Conservation (phyloP, 1,284 basidiomycete genomes). For the Ganoderma sinense region DNA sequence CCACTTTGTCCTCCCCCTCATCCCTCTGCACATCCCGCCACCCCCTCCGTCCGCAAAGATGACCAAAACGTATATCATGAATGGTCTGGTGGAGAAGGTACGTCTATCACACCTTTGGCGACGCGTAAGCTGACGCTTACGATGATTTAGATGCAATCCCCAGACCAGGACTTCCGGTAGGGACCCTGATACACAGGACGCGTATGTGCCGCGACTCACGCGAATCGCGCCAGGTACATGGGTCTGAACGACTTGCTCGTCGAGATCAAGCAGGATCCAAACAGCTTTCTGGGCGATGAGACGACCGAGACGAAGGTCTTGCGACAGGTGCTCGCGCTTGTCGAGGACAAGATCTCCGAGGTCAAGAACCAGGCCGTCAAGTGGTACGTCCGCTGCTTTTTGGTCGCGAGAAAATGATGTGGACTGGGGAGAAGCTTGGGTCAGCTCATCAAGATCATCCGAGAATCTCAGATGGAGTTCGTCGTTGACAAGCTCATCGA, state of each 20-base stretch:
- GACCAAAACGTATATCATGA: slow-evolving; percentile 86
- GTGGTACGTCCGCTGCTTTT: slow-evolving; percentile 65
- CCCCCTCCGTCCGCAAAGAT: slow-evolving; percentile 50
- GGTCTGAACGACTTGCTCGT: slow-evolving; percentile 91
- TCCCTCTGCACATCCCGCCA: slow-evolving; percentile 8
- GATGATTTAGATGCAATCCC: slow-evolving; percentile 76
- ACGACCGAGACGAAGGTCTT: slow-evolving; percentile 82
- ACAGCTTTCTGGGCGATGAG: slow-evolving; percentile 82
- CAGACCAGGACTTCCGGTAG: slow-evolving; percentile 85
- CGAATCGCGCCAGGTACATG: slow-evolving; percentile 77
- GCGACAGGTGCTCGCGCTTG: slow-evolving; percentile 81
- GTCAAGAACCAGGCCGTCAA: slow-evolving; percentile 98
- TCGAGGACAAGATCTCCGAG: slow-evolving; percentile 95
- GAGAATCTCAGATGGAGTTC: slow-evolving; percentile 82
- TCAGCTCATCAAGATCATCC: slow-evolving; percentile 86
- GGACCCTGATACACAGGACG: slow-evolving; percentile 27
- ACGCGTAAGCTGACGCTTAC: slow-evolving; percentile 25
- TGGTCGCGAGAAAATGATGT: background rate
- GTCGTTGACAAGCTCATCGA: slow-evolving; percentile 90
- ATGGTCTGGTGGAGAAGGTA: slow-evolving; percentile 81
- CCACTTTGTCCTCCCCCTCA: slow-evolving; percentile 21
- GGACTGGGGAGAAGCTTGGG: slow-evolving; percentile 66
- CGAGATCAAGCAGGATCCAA: slow-evolving; percentile 80
- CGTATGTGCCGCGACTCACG: slow-evolving; percentile 23
- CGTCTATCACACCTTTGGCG: background rate